These are phyloP conservation scores for Posidonia oceanica DNA, from an alignment of 116 monocot genomes.

Conservation along the genomic window DNA sequence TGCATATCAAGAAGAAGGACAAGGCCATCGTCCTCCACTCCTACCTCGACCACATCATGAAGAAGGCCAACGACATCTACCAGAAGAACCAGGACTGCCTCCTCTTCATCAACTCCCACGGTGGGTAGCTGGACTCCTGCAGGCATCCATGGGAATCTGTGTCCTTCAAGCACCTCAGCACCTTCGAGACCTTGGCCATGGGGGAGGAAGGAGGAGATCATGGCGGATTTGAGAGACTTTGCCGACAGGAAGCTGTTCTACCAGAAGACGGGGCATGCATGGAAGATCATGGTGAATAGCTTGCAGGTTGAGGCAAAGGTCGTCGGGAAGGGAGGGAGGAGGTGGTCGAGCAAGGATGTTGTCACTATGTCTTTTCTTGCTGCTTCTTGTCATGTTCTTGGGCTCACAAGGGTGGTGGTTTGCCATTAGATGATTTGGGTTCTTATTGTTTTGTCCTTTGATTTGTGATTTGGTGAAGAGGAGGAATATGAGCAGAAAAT, in stretches of 20 bases:
- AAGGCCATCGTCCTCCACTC: constrained; percentile 29
- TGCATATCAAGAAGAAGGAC: constrained; percentile 48
- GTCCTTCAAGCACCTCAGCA: constrained; percentile 20
- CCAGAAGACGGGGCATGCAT: constrained; percentile 28
- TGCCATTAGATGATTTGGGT: no score
- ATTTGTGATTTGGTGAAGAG: no score
- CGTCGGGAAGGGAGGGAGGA: no score
- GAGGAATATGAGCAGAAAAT: no score
- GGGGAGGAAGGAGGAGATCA: constrained; percentile 12
- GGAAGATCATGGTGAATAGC: no score
- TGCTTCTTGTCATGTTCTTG: no score
- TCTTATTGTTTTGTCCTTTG: no score
- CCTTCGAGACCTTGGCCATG: constrained; percentile 76
- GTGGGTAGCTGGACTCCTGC: constrained; percentile 44
- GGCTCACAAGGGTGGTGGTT: no score
- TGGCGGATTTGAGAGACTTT: constrained; percentile 30
- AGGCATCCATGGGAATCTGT: constrained; percentile 79
- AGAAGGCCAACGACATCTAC: constrained; percentile 35
- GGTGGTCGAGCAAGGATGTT: no score
- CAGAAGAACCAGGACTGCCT: constrained; percentile 58
- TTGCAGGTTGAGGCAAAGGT: no score
- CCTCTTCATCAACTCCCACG: constrained; percentile 67
- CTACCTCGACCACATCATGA: constrained; percentile 86
- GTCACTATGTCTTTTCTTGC: no score
- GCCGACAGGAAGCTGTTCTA: constrained; percentile 47